Conservation (phyloP, 2,329 filamentous ascomycete species). For the Metarhizium sp. region DNA sequence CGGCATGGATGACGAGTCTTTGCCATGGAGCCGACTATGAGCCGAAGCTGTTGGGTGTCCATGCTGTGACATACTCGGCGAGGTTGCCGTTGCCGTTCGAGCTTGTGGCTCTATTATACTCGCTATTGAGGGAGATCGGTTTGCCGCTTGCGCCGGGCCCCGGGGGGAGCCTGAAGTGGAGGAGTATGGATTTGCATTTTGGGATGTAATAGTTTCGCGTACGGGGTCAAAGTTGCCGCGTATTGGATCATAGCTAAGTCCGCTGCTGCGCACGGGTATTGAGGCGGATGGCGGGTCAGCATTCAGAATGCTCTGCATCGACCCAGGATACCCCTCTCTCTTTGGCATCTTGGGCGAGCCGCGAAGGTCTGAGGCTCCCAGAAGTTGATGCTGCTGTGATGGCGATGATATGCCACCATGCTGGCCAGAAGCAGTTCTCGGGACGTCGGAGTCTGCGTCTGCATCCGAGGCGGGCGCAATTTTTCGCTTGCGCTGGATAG, state of each 20-base stretch:
- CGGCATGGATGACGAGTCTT: conserved; percentile 28
- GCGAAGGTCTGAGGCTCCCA: conserved; percentile 14
- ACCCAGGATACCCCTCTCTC: conserved; percentile 40
- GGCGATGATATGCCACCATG: conserved; percentile 10
- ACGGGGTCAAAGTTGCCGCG: conserved; percentile 63
- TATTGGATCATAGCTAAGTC: conserved; percentile 85
- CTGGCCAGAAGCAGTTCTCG: conserved; percentile 15
- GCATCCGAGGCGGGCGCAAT: conserved; percentile 28
- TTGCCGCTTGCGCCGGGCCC: conserved; percentile 21
- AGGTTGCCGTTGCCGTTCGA: conserved; percentile 16
- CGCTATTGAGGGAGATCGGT: conserved; percentile 72
- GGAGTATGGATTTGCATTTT: conserved; percentile 38
- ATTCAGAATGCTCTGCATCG: conserved; percentile 49
- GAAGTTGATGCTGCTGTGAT: conserved; percentile 16
- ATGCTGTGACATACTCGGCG: conserved; percentile 19
- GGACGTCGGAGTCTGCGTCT: conserved; percentile 23
- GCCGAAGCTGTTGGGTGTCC: conserved; percentile 16
- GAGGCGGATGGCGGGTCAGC: conserved; percentile 35
- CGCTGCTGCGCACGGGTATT: conserved; percentile 51
- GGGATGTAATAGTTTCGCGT: conserved; percentile 49
- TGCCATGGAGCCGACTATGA: conserved; percentile 21
- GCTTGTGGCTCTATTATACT: conserved; percentile 64
- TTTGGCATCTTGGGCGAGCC: conserved; percentile 38
- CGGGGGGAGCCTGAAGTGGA: conserved; percentile 43
- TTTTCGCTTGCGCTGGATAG: conserved; percentile 47